These are phyloP conservation scores for Calophaca sinica DNA, from an alignment of 306 rosid genomes.

Conservation along the genomic window DNA sequence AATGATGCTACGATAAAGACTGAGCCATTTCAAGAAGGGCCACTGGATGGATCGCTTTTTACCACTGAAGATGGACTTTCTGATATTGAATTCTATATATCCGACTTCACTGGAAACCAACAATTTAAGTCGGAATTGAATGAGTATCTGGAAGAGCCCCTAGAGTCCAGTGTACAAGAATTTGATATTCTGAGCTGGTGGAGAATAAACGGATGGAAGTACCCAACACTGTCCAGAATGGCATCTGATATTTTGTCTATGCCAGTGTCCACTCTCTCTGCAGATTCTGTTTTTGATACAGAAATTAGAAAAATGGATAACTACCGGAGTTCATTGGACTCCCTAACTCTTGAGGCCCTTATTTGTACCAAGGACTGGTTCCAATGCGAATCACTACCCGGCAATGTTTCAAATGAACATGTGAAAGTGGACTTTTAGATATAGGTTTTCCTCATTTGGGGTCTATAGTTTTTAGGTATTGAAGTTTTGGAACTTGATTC, in stretches of 20 bases:
- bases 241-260: slow-evolving; percentile 88
- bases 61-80: slow-evolving; percentile 61
- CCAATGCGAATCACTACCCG: slow-evolving; percentile 57
- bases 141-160: slow-evolving; percentile 82
- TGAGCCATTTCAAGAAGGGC: slow-evolving; percentile 59
- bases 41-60: slow-evolving; percentile 58
- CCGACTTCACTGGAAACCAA: slow-evolving; percentile 68
- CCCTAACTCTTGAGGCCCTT: slow-evolving; percentile 80
- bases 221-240: slow-evolving; percentile 80
- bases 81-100: slow-evolving; percentile 75
- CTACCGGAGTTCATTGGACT: slow-evolving; percentile 65
- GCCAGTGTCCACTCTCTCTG: slow-evolving; percentile 71
- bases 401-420: slow-evolving; percentile 53
- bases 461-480: slow-evolving; percentile 47
- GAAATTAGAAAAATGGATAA: slow-evolving; percentile 68
- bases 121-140: slow-evolving; percentile 73
- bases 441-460: slow-evolving; percentile 29
- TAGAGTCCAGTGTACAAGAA: slow-evolving; percentile 58
- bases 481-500: slow-evolving; percentile 34
- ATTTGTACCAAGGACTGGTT: slow-evolving; percentile 89
- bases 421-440: slow-evolving; percentile 62
- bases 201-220: slow-evolving; percentile 62
- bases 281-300: slow-evolving; percentile 73
- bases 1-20: slow-evolving; percentile 53
- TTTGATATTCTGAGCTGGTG: slow-evolving; percentile 88